Percentiles rank a stretch among this genome's conserved stretches.
Conservation (phyloP, 345 rosid genomes). For the Crucihimalaya himalaica region DNA sequence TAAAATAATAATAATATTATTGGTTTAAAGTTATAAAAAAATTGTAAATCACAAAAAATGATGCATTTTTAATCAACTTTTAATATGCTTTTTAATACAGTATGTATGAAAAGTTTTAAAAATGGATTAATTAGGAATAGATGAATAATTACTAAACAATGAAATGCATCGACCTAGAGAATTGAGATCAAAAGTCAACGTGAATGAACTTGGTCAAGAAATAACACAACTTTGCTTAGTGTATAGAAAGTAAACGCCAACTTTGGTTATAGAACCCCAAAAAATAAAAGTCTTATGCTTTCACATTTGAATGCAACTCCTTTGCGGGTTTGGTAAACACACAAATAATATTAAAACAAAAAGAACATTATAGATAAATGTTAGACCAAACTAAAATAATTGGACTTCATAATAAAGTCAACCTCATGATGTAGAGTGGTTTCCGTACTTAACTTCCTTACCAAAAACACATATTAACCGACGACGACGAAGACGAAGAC, state of each 20-base stretch:
- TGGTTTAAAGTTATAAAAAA: too few species aligned
- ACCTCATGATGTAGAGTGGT: slow-evolving; percentile 21
- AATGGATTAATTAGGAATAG: too few species aligned
- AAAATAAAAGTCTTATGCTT: slow-evolving; percentile 37
- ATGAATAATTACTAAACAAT: neutral
- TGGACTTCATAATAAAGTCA: slow-evolving; percentile 31
- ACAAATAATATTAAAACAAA: slow-evolving; percentile 15
- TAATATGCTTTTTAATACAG: too few species aligned
- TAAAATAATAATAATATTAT: too few species aligned
- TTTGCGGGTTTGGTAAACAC: slow-evolving; percentile 22
- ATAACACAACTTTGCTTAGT: slow-evolving; percentile 41
- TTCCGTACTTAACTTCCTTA: slow-evolving; percentile 40
- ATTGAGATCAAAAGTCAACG: slow-evolving; percentile 29
- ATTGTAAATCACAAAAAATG: too few species aligned
- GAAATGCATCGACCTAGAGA: slow-evolving; percentile 21
- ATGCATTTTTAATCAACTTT: too few species aligned
- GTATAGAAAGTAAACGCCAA: slow-evolving; percentile 40
- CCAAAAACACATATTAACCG: slow-evolving; percentile 30
- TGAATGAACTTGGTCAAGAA: slow-evolving; percentile 38
- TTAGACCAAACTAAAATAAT: slow-evolving; percentile 31
- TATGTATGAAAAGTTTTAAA: too few species aligned
- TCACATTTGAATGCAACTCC: slow-evolving; percentile 37
- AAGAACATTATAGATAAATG: slow-evolving; percentile 20
- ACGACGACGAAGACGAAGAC: slow-evolving; percentile 33
- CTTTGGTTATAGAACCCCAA: slow-evolving; percentile 27